These are phyloP conservation scores for Sonneratia alba DNA, from an alignment of 345 rosid species.

Conservation along the genomic window DNA sequence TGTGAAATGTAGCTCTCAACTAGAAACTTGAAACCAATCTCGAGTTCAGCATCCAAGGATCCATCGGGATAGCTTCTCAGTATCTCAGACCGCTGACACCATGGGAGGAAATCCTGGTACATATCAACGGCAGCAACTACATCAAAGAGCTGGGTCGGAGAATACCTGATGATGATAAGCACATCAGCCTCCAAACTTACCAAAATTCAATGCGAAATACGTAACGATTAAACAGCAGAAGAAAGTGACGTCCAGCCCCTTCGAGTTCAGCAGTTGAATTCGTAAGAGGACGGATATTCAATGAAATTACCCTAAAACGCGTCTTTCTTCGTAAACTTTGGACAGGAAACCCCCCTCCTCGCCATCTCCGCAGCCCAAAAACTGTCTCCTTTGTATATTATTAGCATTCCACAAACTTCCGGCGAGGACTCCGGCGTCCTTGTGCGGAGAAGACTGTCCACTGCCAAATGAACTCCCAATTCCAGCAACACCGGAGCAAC, in stretches of 20 bases:
- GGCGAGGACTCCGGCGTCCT: conserved; percentile 11
- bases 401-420: conserved; percentile 9
- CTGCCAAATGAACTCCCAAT: conserved; percentile 15
- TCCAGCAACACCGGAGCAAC: conserved; percentile 23
- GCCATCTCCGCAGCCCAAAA: conserved; percentile 91
- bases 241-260: not conserved
- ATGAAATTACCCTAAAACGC: conserved; percentile 57
- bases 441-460: conserved; percentile 14
- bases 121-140: conserved; percentile 90
- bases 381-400: conserved; percentile 42
- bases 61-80: conserved; percentile 67
- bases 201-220: not conserved
- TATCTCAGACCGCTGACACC: conserved; percentile 88
- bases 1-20: conserved; percentile 87
- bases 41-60: conserved; percentile 87
- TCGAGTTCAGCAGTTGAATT: not conserved
- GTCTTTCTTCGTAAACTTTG: conserved; percentile 74
- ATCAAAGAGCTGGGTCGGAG: conserved; percentile 81
- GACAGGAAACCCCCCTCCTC: conserved; percentile 80
- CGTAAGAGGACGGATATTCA: not conserved
- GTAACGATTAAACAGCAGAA: not conserved
- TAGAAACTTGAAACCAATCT: conserved; percentile 89
- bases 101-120: conserved; percentile 91
- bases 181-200: not conserved
- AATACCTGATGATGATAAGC: conserved; percentile 38